These are phyloP conservation scores for Piper longum DNA, from an alignment of 164 flowering plant species.

Conservation along the genomic window DNA sequence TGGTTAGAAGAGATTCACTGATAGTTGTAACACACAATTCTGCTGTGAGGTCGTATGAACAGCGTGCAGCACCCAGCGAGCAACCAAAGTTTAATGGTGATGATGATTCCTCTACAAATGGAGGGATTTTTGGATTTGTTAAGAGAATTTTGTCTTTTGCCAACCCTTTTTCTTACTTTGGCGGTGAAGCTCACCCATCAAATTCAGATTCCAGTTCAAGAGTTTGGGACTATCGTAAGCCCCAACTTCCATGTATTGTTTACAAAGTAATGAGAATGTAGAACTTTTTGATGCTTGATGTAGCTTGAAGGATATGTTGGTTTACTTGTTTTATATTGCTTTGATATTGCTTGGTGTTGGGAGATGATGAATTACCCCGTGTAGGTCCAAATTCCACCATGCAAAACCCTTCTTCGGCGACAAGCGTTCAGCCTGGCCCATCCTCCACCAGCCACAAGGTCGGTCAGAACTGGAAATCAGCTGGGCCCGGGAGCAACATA, in stretches of 20 bases:
- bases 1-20: conserved; percentile 56
- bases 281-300: not conserved
- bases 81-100: conserved; percentile 11
- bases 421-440: conserved; percentile 10
- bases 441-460: conserved; percentile 15
- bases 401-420: conserved; percentile 17
- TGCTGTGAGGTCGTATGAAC: conserved; percentile 9
- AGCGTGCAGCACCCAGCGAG: conserved; percentile 11
- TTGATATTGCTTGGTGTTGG: not conserved
- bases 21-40: conserved; percentile 47
- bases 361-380: not conserved
- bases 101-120: conserved; percentile 24
- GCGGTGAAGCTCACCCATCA: conserved; percentile 32
- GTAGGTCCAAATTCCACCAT: conserved; percentile 35
- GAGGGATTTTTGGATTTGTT: conserved; percentile 37
- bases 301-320: not conserved
- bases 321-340: not conserved
- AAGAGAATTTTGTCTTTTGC: conserved; percentile 41
- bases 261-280: not conserved
- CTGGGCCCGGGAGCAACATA: conserved; percentile 51
- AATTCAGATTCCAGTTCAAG: conserved; percentile 24
- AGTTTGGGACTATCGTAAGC: conserved; percentile 48
- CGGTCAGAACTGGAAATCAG: conserved; percentile 22
- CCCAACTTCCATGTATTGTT: not conserved
- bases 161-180: conserved; percentile 66